Evolutionary conservation across 2,329 filamentous ascomycete species (phyloP), one percentile per base, ranked within the genome.

Genomic region (Septoria petroselini): DNA sequence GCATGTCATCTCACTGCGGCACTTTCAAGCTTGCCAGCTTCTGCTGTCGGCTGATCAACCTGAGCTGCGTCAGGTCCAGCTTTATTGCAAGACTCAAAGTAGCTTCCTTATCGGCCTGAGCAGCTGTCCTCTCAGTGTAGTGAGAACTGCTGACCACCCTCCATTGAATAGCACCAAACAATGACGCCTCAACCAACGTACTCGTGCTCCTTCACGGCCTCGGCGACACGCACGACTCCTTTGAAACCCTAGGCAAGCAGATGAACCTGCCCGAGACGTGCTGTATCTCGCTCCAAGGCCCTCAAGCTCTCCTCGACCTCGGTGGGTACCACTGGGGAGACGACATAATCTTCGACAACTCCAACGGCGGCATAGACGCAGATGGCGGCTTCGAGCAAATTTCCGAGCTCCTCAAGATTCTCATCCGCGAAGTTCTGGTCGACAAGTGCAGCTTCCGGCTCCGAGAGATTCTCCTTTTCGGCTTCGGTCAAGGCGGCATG

Each of bases 131-230:
- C n/a, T n/a, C n/a, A n/a, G n/a, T n/a, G n/a, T n/a, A n/a, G n/a
- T n/a, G n/a, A n/a, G 35, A 38, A 38, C 43, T 40, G n/a, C 42
- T 52, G 19, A 41, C 11, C 9, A 14, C 14, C 2, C 11, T 21
- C 4, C 35, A 9, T 7, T 7, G 64, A 34, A 62, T 68, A 63
- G 72, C 74, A 11, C 62, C 78, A 30, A 55, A 60, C 25, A 64
- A 66, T 19, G 80, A 85, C 53, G 78, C 79, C 9, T 81, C 85
- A 7, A 86, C 83, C 35, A 85, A 91, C 60, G 76, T 94, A 59
- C 81, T 95, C 54, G 72, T 95, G 64, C 79, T 95, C 43, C 81
- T 95, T 50, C 90, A 95, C 69, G 89, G 89, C 57, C 79, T 95
- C 9, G 90, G 90, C 55, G 90, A 95, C 71, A 82, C 79, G 27